Base-by-base conservation (phyloP, 352 stramenopile genomes). In the Phytophthora ohioensis region DNA sequence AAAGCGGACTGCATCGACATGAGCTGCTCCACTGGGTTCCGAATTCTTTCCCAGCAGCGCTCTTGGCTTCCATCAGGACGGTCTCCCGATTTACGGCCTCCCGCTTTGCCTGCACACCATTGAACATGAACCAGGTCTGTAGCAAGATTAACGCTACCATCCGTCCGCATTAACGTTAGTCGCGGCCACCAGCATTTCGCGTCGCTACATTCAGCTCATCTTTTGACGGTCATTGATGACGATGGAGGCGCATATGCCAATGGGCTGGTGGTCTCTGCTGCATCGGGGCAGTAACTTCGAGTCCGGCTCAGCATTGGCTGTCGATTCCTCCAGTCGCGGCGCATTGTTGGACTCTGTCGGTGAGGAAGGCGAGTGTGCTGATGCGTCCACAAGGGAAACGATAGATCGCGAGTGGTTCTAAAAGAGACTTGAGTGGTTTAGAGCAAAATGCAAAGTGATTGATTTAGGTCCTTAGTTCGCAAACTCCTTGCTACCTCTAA, bases 241-340 rank as follows among this genome's bases (percentile, higher is more conserved):
- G 34, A 52, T 46, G 32, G 15, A 42, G 13, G 30, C 3, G 30
- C n/a, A 15, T 32, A 17, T 34, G 36, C 63, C 55, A 71, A 65
- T 64, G 41, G 36, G 4, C 38, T 43, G 17, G 9, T 15, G 12
- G 5, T 7, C 39, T 42, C 17, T 38, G 43, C 56, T 31, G 17
- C 21, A 21, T 35, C 36, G 1, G 11, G 10, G 8, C 53, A 6
- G 36, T 43, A 46, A 45, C 27, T 36, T 62, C 54, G 17, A 48
- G 10, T 36, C 10, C 9, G 31, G 8, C 53, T 38, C 12, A 46
- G 54, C 47, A 70, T 70, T 70, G 63, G 63, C 43, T 41, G 39
- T 32, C 30, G 39, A 64, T 58, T 65, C 46, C 55, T 58, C 63
- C 63, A 64, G 63, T 70, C 63, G 63, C 46, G 9, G 30, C 17